Conservation (phyloP, 1,284 basidiomycete genomes). For the Trametes polyzona region DNA sequence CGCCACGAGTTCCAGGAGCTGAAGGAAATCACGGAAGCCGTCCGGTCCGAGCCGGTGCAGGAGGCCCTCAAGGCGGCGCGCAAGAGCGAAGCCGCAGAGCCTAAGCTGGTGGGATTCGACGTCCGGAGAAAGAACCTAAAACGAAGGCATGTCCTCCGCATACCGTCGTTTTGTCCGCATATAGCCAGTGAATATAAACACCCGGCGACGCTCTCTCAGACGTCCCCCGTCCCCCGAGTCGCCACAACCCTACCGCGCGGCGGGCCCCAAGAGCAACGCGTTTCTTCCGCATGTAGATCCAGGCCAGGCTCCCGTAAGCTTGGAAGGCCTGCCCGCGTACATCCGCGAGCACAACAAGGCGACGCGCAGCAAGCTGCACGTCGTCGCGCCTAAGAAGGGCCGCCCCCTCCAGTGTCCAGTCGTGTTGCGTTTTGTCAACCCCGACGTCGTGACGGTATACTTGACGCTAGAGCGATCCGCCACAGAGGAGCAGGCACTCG, state of each 20-base stretch:
- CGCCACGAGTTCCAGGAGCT: constrained; percentile 38
- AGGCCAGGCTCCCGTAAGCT: constrained; percentile 41
- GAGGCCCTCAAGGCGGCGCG: constrained; percentile 53
- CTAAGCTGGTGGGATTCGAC: constrained; percentile 47
- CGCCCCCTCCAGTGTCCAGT: constrained; percentile 38
- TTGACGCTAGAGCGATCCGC: constrained; percentile 47
- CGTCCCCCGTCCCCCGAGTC: constrained; percentile 61
- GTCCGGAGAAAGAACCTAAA: constrained; percentile 53
- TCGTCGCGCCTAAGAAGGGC: constrained; percentile 42
- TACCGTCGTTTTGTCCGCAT: not conserved
- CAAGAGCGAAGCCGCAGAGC: constrained; percentile 54
- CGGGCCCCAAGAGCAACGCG: constrained; percentile 41
- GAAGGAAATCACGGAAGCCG: constrained; percentile 47
- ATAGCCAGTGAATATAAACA: not conserved
- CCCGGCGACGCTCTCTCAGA: constrained; percentile 39
- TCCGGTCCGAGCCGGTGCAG: constrained; percentile 55
- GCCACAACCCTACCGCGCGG: constrained; percentile 56
- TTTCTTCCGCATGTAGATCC: constrained; percentile 47
- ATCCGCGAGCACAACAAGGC: constrained; percentile 56
- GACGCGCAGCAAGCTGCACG: constrained; percentile 46
- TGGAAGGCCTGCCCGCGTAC: constrained; percentile 50
- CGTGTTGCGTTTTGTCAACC: constrained; percentile 58
- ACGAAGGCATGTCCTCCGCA: constrained; percentile 46
- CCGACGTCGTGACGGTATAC: constrained; percentile 63
- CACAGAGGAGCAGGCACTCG: constrained; percentile 39